Base-by-base conservation (phyloP, 2,329 filamentous ascomycete genomes). In the Annulohypoxylon truncatum region DNA sequence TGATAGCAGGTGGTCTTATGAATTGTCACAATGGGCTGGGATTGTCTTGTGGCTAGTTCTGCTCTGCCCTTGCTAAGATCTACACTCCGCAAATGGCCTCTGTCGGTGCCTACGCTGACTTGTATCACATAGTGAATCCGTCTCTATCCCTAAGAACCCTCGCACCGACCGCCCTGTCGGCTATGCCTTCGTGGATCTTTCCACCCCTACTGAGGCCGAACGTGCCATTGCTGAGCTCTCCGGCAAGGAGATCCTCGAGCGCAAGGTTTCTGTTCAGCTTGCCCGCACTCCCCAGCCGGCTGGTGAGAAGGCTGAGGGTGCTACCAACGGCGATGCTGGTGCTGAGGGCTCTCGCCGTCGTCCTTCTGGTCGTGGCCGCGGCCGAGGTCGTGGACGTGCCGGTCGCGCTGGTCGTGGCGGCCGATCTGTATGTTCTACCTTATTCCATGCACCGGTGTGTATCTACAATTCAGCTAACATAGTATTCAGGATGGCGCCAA, bases 131-230 rank as follows among this genome's bases (percentile, higher is more conserved):
- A 98, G 96, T 83, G 96, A 99, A 87, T 97, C 93, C 82, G 95
- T 95, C 82, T 98, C 96, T 76, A 99, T 99, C 83, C 96, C 96
- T 74, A 97, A 96, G 89, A 98, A 99, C 87, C 96, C 96, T 79
- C 95, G 96, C 82, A 99, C 95, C 83, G 95, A 94, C 83, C 95
- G 96, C 80, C 95, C 96, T 72, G 96, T 99, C 81, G 96, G 96
- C 79, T 99, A 98, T 82, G 96, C 96, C 79, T 99, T 99, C 80
- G 96, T 99, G 81, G 96, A 98, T 79, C 92, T 99, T 72, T 96
- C 93, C 68, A 97, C 95, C 71, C 93, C 96, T 66, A 89, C 89
- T 73, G 96, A 98, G 86, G 96, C 96, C 71, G 93, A 97, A 84
- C 93, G 94, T 81, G 96, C 96, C 78, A 98, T 99, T 76, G 86